Evolutionary conservation across 225 moss, liverwort and hornwort genomes (phyloP).

Genomic region (Takakia lepidozioides): DNA sequence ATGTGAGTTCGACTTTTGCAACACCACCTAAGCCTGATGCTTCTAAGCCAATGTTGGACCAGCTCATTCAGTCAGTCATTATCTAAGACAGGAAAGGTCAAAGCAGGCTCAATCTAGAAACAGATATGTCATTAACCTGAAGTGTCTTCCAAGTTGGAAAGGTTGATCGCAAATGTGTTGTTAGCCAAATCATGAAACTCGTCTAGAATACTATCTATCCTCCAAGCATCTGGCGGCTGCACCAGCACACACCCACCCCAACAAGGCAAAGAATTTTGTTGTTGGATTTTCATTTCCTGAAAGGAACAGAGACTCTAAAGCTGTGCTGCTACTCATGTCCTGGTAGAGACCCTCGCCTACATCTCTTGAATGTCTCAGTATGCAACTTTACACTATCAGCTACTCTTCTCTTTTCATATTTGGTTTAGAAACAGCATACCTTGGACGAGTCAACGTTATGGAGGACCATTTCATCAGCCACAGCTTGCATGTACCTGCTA

Average conservation of each 20-base stretch:
- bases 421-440: conserved; percentile 8
- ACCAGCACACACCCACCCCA: neutral
- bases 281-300: no score
- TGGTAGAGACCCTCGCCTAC: no score
- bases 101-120: neutral
- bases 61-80: no score
- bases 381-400: neutral
- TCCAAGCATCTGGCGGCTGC: conserved; percentile 65
- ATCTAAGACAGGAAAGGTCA: no score
- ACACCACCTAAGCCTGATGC: no score
- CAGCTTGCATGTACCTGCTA: conserved; percentile 92
- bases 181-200: conserved; percentile 61
- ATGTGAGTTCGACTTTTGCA: no score
- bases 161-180: conserved; percentile 32
- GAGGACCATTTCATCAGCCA: conserved; percentile 86
- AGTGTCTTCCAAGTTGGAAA: conserved; percentile 18
- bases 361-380: no score
- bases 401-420: neutral
- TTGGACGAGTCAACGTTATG: conserved; percentile 64
- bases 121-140: conserved; percentile 11
- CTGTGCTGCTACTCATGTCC: no score
- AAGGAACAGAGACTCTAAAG: no score
- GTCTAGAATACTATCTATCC: conserved; percentile 40
- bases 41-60: no score
- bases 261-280: no score